Evolutionary conservation across 2,329 filamentous ascomycete genomes (phyloP).

Genomic region (Celoporthe dispersa): DNA sequence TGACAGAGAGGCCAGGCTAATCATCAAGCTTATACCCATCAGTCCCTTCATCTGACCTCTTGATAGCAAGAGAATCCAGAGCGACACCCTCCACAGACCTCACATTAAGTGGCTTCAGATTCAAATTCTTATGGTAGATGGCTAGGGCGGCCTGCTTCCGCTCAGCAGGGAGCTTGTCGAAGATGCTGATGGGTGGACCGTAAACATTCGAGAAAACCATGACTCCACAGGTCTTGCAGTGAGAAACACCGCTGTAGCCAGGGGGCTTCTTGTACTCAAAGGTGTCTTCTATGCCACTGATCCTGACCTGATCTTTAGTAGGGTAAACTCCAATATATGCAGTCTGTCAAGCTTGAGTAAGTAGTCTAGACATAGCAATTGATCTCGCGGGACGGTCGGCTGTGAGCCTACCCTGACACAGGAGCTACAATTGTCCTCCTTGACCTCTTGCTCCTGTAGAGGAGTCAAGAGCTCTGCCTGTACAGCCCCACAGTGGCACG

Average conservation of each 20-base stretch:
- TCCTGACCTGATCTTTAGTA: background rate
- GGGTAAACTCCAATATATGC: conserved; percentile 3
- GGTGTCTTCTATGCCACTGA: background rate
- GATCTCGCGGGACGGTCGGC: background rate
- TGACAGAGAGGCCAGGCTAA: background rate
- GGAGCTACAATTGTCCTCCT: conserved; percentile 41
- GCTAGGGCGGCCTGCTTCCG: conserved; percentile 23
- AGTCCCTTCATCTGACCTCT: conserved; percentile 29
- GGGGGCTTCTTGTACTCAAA: background rate
- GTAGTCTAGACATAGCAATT: background rate
- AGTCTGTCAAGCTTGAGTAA: background rate
- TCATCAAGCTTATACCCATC: conserved; percentile 26
- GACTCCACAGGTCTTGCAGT: conserved; percentile 31
- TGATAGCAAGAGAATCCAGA: conserved; percentile 4
- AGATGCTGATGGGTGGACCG: conserved; percentile 29
- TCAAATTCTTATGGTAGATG: conserved; percentile 28
- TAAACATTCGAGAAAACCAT: conserved; percentile 29
- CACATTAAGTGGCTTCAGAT: conserved; percentile 27
- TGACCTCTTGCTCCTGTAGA: conserved; percentile 49
- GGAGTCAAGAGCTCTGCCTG: conserved; percentile 19
- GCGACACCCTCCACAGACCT: conserved; percentile 27
- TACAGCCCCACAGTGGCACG: conserved; percentile 27
- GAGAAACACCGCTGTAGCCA: conserved; percentile 4
- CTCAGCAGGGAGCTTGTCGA: conserved; percentile 29
- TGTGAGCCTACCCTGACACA: conserved; percentile 22